Evolutionary conservation across 2,329 filamentous ascomycete genomes (phyloP).

Genomic region (Nothopassalora personata): DNA sequence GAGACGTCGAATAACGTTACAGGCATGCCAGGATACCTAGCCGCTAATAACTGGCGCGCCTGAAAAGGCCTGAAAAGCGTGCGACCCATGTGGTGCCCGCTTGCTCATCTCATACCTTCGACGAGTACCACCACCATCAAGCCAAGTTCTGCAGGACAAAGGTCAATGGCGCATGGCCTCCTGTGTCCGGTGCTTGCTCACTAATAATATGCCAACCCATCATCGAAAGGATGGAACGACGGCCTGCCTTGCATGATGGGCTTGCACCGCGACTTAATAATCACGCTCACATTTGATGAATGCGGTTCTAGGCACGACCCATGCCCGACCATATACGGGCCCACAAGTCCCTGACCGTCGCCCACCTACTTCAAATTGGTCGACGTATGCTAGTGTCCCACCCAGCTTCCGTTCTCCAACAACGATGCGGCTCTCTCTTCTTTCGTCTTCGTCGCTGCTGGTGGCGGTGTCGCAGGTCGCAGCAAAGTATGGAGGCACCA

Average conservation of each 20-base stretch:
- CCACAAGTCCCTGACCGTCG: not conserved
- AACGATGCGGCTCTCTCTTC: not conserved
- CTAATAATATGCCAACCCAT: not conserved
- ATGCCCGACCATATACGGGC: not conserved
- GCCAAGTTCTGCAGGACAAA: not conserved
- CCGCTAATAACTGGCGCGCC: not conserved
- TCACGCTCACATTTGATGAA: not conserved
- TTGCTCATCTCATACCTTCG: not conserved
- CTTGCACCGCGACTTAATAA: not conserved
- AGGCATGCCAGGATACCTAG: not conserved
- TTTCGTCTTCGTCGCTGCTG: slow-evolving; percentile 1
- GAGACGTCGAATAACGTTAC: not conserved
- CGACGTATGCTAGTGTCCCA: not conserved
- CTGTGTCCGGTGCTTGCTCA: not conserved
- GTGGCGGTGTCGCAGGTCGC: slow-evolving; percentile 1
- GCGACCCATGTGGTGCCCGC: not conserved
- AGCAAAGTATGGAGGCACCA: slow-evolving; percentile 17
- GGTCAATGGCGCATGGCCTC: not conserved
- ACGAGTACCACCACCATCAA: not conserved
- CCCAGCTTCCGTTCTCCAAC: not conserved
- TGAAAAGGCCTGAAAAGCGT: not conserved
- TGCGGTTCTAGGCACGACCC: not conserved
- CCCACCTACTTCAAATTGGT: not conserved
- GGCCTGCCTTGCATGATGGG: not conserved
- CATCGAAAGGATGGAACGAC: not conserved